A percentile compares a stretch with the other conserved stretches of the same genome.
Conservation (phyloP, 106 monocot species). For the Phalaenopsis equestris region DNA sequence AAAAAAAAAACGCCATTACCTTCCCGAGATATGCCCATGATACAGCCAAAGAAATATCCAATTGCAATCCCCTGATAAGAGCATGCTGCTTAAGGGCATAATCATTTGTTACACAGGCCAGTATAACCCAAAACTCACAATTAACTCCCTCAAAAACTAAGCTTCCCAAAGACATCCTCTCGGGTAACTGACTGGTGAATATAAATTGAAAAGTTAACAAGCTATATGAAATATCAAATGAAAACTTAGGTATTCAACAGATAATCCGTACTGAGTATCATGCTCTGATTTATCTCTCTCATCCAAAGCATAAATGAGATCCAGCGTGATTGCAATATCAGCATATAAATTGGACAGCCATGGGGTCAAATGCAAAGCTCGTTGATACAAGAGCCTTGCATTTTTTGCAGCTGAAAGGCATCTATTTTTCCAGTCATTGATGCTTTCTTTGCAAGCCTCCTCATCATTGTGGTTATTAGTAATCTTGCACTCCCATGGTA, state of each 20-base stretch:
- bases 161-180: constrained; percentile 71
- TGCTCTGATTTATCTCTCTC: constrained; percentile 16
- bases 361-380: constrained; percentile 81
- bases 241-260: not conserved
- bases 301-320: constrained; percentile 44
- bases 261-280: constrained; percentile 40
- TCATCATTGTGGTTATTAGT: constrained; percentile 23
- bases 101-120: constrained; percentile 60
- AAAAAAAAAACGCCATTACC: constrained; percentile 33
- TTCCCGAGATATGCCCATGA: constrained; percentile 95
- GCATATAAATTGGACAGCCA: constrained; percentile 80
- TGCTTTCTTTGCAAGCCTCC: constrained; percentile 31
- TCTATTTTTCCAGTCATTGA: constrained; percentile 50
- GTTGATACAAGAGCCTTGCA: constrained; percentile 66
- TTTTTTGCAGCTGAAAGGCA: constrained; percentile 43
- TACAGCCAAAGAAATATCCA: constrained; percentile 70
- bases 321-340: constrained; percentile 59
- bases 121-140: constrained; percentile 63
- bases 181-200: constrained; percentile 60
- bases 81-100: constrained; percentile 78
- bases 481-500: constrained; percentile 59
- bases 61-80: constrained; percentile 74
- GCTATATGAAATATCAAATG: not conserved
- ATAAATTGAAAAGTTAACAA: not conserved
- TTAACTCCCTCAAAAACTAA: constrained; percentile 68